A percentile compares a stretch with the other conserved stretches of the same genome.
Evolutionary conservation across 139 green algal species (phyloP).

Genomic region (Chlorella sp.): DNA sequence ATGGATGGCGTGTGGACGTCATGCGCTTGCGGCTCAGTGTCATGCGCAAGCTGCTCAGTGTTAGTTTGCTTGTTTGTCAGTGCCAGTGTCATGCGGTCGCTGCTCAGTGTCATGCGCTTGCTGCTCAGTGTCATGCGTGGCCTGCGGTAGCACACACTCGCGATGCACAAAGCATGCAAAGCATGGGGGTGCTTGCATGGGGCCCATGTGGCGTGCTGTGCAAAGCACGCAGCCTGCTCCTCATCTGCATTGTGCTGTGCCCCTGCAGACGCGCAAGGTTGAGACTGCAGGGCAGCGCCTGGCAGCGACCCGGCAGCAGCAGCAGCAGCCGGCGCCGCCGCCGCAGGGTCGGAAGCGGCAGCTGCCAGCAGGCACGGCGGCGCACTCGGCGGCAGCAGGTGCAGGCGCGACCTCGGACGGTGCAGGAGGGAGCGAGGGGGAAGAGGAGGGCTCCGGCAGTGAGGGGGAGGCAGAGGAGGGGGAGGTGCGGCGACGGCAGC

Average conservation of each 20-base stretch:
- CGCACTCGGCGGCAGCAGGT: background rate
- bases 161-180: no score
- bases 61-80: no score
- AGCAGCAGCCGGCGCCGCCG: background rate
- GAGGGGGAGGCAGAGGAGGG: background rate
- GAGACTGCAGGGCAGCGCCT: conserved; percentile 27
- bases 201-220: no score
- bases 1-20: background rate
- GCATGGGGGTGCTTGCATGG: no score
- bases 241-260: background rate
- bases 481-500: background rate
- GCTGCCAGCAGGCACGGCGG: background rate
- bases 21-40: background rate
- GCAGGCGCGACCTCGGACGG: background rate
- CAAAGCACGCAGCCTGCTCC: no score
- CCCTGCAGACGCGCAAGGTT: conserved; percentile 23
- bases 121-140: background rate
- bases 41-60: no score
- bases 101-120: background rate
- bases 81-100: no score
- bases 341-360: background rate
- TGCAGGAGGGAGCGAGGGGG: background rate
- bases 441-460: background rate
- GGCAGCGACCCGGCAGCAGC: conserved; percentile 8
- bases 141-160: background rate